Evolutionary conservation across 345 rosid genomes (phyloP).

Genomic region (Hibiscus tridactylites): DNA sequence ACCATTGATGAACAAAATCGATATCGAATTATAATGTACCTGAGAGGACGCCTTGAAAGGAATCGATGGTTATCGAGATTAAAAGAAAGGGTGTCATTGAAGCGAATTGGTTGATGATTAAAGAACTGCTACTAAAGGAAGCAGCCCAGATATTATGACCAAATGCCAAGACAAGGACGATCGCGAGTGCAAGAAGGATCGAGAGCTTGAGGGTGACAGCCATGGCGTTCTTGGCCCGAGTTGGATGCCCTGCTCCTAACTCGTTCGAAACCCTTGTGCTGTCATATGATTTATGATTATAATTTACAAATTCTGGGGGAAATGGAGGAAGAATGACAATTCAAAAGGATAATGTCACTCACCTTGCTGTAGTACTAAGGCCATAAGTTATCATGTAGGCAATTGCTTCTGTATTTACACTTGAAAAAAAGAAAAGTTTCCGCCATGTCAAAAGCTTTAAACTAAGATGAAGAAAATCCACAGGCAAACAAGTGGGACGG

Average conservation of each 20-base stretch:
- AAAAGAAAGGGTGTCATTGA: constrained; percentile 53
- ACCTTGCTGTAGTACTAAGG: constrained; percentile 84
- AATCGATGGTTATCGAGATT: constrained; percentile 51
- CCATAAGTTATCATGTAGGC: constrained; percentile 69
- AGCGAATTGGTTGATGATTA: constrained; percentile 36
- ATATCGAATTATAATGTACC: constrained; percentile 15
- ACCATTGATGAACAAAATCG: neutral
- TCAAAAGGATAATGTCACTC: neutral
- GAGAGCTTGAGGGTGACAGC: constrained; percentile 42
- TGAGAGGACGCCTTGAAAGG: constrained; percentile 63
- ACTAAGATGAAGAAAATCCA: neutral
- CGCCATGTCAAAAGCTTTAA: neutral
- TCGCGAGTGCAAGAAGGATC: constrained; percentile 33
- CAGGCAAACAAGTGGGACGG: neutral
- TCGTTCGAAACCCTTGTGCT: constrained; percentile 90
- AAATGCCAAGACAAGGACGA: constrained; percentile 34
- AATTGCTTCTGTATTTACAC: constrained; percentile 61
- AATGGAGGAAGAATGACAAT: too few relatives aligned
- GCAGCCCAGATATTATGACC: constrained; percentile 62
- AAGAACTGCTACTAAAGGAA: constrained; percentile 39
- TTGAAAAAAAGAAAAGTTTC: neutral
- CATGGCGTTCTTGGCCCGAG: constrained; percentile 49
- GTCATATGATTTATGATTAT: neutral
- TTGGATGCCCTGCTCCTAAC: constrained; percentile 50
- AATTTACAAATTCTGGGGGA: too few relatives aligned